phyloP scores from a whole-genome alignment of 768 basidiomycete genomes.

The Boletus huronensis region DNA sequence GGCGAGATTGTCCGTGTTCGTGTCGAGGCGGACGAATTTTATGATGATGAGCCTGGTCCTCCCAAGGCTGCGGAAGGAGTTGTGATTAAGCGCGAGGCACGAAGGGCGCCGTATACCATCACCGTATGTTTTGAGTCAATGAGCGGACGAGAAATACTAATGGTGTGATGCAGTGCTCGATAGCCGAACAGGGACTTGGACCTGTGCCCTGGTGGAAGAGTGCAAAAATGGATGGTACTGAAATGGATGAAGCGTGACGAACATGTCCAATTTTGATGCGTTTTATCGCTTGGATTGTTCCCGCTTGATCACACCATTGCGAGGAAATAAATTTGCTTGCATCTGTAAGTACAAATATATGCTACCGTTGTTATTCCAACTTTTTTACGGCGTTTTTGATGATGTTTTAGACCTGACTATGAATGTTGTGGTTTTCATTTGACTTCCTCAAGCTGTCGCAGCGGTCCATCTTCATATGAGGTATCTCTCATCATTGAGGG shows the following conservation, averaged over 20 bases:
- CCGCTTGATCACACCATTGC: neutral
- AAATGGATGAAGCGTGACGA: slow-evolving; percentile 38
- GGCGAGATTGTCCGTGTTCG: slow-evolving; percentile 74
- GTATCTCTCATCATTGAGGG: neutral
- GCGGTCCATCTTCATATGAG: neutral
- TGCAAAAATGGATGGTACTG: slow-evolving; percentile 39
- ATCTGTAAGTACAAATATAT: slow-evolving; percentile 1
- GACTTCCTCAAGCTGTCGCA: too few species aligned
- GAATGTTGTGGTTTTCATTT: neutral
- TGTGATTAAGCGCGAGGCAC: slow-evolving; percentile 45
- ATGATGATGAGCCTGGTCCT: slow-evolving; percentile 83
- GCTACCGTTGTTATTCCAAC: neutral
- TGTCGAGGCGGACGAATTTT: slow-evolving; percentile 79
- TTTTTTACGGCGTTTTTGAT: neutral
- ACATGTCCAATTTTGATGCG: neutral
- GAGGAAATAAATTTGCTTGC: neutral
- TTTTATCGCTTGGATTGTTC: neutral
- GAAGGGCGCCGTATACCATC: slow-evolving; percentile 64
- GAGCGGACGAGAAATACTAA: neutral
- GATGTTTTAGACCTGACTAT: neutral
- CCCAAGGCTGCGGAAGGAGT: slow-evolving; percentile 73
- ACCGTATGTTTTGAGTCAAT: slow-evolving; percentile 42
- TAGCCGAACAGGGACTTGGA: slow-evolving; percentile 79
- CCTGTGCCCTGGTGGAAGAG: slow-evolving; percentile 74
- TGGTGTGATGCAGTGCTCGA: slow-evolving; percentile 59